These are phyloP conservation scores for Jaapia argillacea DNA, from an alignment of 768 basidiomycete genomes.

Conservation along the genomic window DNA sequence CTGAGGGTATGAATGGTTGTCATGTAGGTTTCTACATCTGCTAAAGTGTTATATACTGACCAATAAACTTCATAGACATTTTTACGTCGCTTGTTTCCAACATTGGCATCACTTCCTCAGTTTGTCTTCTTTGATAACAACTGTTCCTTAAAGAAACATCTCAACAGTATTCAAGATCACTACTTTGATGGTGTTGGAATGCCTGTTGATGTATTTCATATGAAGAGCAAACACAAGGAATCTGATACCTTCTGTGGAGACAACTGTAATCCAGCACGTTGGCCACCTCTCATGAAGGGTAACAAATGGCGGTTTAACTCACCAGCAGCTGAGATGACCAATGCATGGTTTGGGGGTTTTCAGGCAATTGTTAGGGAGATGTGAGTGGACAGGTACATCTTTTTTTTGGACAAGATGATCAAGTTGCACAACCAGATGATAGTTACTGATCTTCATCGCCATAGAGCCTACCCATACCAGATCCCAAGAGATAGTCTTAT, in stretches of 20 bases:
- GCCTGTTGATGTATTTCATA: constrained; percentile 15
- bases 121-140: constrained; percentile 4
- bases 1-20: constrained; percentile 20
- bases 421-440: constrained; percentile 9
- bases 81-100: constrained; percentile 15
- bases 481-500: too few species aligned
- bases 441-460: neutral
- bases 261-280: constrained; percentile 11
- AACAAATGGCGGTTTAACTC: constrained; percentile 18
- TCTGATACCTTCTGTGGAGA: constrained; percentile 8
- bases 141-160: neutral
- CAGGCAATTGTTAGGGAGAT: constrained; percentile 20
- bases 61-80: constrained; percentile 14
- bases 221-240: constrained; percentile 13
- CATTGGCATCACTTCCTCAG: constrained; percentile 8
- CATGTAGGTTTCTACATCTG: constrained; percentile 11
- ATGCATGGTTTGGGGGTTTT: constrained; percentile 24
- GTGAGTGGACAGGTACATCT: constrained; percentile 12
- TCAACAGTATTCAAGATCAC: neutral
- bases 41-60: neutral
- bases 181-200: constrained; percentile 6
- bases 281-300: constrained; percentile 1
- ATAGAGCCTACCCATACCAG: neutral
- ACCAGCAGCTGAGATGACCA: constrained; percentile 23
- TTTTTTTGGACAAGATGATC: constrained; percentile 23